A percentile compares a stretch with the other conserved stretches of the same genome.
Conservation (phyloP, 371 early-diverging fungal genomes). For the Mucor lusitanicus region DNA sequence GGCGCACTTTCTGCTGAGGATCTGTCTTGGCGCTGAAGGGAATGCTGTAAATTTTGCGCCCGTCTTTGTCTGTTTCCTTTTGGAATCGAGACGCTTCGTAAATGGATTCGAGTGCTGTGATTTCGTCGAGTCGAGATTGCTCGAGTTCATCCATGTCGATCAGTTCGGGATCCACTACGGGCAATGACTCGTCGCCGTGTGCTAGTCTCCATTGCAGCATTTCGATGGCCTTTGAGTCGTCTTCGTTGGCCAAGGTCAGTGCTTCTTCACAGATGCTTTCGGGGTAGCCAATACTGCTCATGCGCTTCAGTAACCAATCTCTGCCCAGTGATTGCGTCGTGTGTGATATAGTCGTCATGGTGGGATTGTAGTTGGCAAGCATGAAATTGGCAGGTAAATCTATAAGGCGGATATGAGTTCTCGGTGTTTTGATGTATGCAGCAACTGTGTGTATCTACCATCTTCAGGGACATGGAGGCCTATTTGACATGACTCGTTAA, state of each 20-base stretch:
- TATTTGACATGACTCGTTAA: constrained; percentile 8
- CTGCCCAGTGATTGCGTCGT: constrained; percentile 57
- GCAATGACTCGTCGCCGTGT: constrained; percentile 36
- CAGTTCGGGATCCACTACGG: constrained; percentile 26
- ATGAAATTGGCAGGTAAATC: constrained; percentile 69
- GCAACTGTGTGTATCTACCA: constrained; percentile 26
- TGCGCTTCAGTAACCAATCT: constrained; percentile 67
- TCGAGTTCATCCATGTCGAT: constrained; percentile 40
- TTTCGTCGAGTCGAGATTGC: constrained; percentile 51
- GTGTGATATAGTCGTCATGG: constrained; percentile 61
- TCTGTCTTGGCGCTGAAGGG: constrained; percentile 18
- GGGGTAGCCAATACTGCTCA: constrained; percentile 66
- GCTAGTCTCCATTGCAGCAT: constrained; percentile 44
- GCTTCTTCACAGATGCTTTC: constrained; percentile 49
- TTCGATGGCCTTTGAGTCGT: constrained; percentile 60
- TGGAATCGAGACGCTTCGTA: constrained; percentile 47
- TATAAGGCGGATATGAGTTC: constrained; percentile 1
- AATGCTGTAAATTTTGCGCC: constrained; percentile 22
- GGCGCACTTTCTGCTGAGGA: constrained; percentile 18
- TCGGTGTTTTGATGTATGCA: neutral
- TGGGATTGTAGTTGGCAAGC: constrained; percentile 62
- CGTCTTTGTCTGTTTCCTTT: constrained; percentile 21
- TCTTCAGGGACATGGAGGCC: constrained; percentile 88
- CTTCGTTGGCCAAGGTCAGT: constrained; percentile 39
- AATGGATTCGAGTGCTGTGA: constrained; percentile 68